These are phyloP conservation scores for Akebia trifoliata DNA, from an alignment of 164 flowering plant species.

Conservation along the genomic window DNA sequence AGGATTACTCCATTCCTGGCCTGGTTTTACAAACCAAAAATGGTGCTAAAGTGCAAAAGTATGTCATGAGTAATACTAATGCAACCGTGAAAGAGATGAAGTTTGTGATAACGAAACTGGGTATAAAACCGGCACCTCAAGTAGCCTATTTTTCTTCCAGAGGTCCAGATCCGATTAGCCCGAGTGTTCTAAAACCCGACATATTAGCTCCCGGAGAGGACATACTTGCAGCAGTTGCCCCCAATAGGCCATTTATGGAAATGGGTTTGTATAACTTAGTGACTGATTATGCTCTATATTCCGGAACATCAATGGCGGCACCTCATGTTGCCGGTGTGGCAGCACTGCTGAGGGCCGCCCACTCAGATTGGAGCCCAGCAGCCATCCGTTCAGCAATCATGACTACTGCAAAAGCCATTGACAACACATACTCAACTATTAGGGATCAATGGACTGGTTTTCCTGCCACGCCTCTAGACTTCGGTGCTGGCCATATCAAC, in stretches of 20 bases:
- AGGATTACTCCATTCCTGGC: conserved; percentile 17
- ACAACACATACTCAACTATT: conserved; percentile 15
- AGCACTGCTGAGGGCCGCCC: conserved; percentile 26
- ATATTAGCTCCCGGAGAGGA: conserved; percentile 32
- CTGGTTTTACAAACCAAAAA: conserved; percentile 6
- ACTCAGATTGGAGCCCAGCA: conserved; percentile 36
- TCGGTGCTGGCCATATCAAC: conserved; percentile 22
- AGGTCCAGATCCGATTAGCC: conserved; percentile 27
- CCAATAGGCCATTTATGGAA: conserved; percentile 8
- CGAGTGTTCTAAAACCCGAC: conserved; percentile 27
- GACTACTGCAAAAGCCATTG: conserved; percentile 23
- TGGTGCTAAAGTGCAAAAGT: conserved; percentile 7
- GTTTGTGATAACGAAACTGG: conserved; percentile 21
- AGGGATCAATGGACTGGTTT: conserved; percentile 9
- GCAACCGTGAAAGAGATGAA: conserved; percentile 23
- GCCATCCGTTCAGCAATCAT: conserved; percentile 38
- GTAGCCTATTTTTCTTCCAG: conserved; percentile 28
- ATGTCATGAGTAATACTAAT: conserved; percentile 3
- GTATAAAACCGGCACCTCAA: conserved; percentile 27
- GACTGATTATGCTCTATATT: conserved; percentile 24
- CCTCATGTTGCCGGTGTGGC: conserved; percentile 37
- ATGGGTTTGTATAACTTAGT: conserved; percentile 5
- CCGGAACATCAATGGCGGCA: conserved; percentile 34
- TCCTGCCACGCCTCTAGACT: conserved; percentile 17
- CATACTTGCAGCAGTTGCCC: conserved; percentile 28